phyloP scores from a whole-genome alignment of 202 grass and related monocot genomes.

The Setaria italica region DNA sequence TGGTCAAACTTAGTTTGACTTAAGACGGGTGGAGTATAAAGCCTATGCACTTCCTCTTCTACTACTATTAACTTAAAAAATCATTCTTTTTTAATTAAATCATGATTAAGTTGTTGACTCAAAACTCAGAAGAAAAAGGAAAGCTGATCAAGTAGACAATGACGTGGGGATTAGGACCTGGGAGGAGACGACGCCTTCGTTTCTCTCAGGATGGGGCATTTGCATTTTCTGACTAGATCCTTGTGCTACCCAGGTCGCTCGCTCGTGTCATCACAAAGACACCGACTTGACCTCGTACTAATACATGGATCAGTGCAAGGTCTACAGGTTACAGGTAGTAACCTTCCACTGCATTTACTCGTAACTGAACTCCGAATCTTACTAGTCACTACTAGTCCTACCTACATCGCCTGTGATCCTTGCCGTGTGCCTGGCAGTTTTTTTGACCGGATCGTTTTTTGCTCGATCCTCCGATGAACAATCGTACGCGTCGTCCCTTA shows the following conservation, averaged over 20 bases:
- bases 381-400: neutral
- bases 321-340: neutral
- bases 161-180: too few species aligned
- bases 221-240: too few species aligned
- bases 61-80: too few species aligned
- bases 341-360: neutral
- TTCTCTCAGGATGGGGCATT: too few species aligned
- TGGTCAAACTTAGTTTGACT: too few species aligned
- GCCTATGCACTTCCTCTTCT: too few species aligned
- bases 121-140: too few species aligned
- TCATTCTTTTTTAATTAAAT: too few species aligned
- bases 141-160: neutral
- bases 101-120: too few species aligned
- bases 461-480: neutral
- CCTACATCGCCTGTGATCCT: neutral
- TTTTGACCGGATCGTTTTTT: neutral
- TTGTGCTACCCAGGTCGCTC: neutral
- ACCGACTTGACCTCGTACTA: slow-evolving; percentile 2
- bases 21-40: too few species aligned
- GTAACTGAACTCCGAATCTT: neutral
- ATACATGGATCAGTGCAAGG: neutral
- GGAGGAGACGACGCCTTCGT: too few species aligned
- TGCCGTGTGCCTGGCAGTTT: neutral
- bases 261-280: neutral
- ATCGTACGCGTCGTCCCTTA: neutral